Base-by-base conservation (phyloP, 2,329 filamentous ascomycete genomes). In the Fusarium tricinctum region DNA sequence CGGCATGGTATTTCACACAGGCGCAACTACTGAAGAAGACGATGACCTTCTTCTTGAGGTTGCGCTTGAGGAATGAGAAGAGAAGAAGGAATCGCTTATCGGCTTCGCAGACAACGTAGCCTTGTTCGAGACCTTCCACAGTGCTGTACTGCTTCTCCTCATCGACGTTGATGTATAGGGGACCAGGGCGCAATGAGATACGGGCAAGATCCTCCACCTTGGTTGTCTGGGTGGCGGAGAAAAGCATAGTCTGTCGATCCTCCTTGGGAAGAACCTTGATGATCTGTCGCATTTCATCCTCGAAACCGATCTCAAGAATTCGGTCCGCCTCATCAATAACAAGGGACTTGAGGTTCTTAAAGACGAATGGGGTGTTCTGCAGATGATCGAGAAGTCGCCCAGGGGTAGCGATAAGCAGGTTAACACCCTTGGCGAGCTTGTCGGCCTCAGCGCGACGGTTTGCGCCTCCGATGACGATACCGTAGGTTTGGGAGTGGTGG, bases 261-360 rank as follows among this genome's bases (percentile, higher is more conserved):
- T 97, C 90, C 71, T 91, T 91, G 46, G 94, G 93, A 19, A 98
- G 83, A 56, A 98, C 96, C 85, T 97, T 97, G 80, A 98, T 91
- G 72, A 99, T 97, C 78, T 97, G 91, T 69, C 93, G 88, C 92
- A 99, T 97, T 82, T 99, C 96, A 76, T 98, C 96, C 80, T 99
- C 96, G 85, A 99, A 99, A 74, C 96, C 95, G 66, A 97, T 93
- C 82, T 99, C 96, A 44, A 99, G 84, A 67, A 99, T 97, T 47
- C 96, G 91, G 78, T 99, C 96, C 19, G 96, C 96, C 82, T 99
- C 96, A 74, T 99, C 96, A 71, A 98, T 97, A 71, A 99, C 88
- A 35, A 99, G 85, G 2, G 93, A 92, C 79, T 94, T 94, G 73
- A 97, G 82, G 80, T 97, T 97, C 85, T 97, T 97, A 86, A 93